These are phyloP conservation scores for Lachnellula suecica DNA, from an alignment of 2,329 filamentous ascomycete genomes.

Conservation along the genomic window DNA sequence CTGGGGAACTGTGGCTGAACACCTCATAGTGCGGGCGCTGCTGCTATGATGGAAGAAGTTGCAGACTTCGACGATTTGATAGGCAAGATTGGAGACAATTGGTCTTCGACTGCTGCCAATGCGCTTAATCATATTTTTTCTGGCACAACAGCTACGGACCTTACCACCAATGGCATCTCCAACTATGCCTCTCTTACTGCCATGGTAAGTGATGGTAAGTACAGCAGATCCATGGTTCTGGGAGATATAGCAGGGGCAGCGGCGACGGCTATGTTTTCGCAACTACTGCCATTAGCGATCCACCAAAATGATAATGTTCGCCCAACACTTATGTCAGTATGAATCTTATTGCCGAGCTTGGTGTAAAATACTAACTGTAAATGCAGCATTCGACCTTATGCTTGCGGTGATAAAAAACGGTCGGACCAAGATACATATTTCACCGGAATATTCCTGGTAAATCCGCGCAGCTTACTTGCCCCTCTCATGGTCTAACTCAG, in stretches of 20 bases:
- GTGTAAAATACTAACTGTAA: background rate
- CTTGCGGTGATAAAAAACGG: background rate
- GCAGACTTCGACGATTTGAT: background rate
- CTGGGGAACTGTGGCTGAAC: background rate
- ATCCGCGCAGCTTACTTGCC: too few relatives aligned
- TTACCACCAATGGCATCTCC: background rate
- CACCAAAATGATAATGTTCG: background rate
- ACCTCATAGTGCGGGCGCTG: background rate
- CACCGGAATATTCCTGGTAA: background rate
- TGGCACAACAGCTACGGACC: background rate
- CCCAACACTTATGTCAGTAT: background rate
- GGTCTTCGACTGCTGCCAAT: background rate
- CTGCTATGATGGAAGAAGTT: background rate
- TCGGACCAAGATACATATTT: background rate
- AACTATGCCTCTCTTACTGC: background rate
- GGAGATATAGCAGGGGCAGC: background rate
- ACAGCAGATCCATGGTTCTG: background rate
- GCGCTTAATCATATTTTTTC: background rate
- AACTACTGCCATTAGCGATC: background rate
- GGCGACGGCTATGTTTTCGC: background rate
- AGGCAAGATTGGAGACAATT: background rate
- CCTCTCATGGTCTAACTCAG: too few relatives aligned
- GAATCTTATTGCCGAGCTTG: background rate
- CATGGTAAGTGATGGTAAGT: background rate
- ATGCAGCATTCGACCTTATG: background rate